Conservation (phyloP, 345 rosid genomes). For the Raphanus raphanistrum region DNA sequence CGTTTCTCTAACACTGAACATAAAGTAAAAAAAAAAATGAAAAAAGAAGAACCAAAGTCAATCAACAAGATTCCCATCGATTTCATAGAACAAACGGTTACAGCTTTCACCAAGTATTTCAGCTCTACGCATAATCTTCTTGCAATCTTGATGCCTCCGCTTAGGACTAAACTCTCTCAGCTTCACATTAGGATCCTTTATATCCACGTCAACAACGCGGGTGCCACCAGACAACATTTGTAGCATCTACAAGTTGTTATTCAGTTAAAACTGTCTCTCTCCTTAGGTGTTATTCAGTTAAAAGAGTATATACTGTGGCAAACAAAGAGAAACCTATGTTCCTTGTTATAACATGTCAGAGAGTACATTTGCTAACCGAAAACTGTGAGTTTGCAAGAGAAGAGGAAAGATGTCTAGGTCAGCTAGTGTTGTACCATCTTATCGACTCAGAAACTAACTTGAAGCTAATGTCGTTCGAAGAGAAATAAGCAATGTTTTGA, state of each 20-base stretch:
- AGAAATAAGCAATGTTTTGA: no score
- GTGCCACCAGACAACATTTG: not conserved
- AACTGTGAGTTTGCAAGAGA: not conserved
- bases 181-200: slow-evolving; percentile 48
- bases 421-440: no score
- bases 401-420: no score
- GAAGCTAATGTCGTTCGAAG: no score
- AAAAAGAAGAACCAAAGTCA: no score
- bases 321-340: not conserved
- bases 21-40: not conserved
- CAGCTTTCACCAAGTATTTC: slow-evolving; percentile 48
- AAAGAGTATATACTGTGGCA: not conserved
- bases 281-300: not conserved
- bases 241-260: not conserved
- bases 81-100: slow-evolving; percentile 45
- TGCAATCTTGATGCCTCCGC: slow-evolving; percentile 51
- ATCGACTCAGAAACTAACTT: no score
- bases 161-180: slow-evolving; percentile 49
- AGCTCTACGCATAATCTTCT: slow-evolving; percentile 49
- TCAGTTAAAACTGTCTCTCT: not conserved
- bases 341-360: not conserved
- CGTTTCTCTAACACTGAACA: no score
- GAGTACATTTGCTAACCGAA: not conserved
- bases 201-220: slow-evolving; percentile 10
- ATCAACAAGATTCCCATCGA: slow-evolving; percentile 37